Evolutionary conservation across 768 basidiomycete species (phyloP).

Genomic region (Boletus tylopilopsis): DNA sequence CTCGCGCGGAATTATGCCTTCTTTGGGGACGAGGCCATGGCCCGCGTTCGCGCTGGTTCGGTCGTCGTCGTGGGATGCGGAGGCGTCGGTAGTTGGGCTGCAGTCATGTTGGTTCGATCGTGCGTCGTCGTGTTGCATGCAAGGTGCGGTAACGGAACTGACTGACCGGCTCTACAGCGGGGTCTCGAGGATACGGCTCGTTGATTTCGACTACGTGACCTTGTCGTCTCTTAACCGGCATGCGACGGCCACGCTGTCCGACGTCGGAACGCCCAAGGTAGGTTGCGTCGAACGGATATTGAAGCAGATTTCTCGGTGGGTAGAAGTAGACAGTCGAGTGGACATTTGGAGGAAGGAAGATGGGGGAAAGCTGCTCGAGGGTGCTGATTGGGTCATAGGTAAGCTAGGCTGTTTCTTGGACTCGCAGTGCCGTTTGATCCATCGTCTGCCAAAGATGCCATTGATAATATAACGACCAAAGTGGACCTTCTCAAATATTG

Average conservation of each 20-base stretch:
- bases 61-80: slow-evolving; percentile 95
- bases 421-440: slow-evolving; percentile 3
- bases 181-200: slow-evolving; percentile 69
- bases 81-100: slow-evolving; percentile 95
- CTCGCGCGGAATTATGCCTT: slow-evolving; percentile 93
- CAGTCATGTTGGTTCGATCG: slow-evolving; percentile 91
- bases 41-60: slow-evolving; percentile 61
- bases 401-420: slow-evolving; percentile 16
- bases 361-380: slow-evolving; percentile 69
- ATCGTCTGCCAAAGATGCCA: slow-evolving; percentile 63
- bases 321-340: slow-evolving; percentile 76
- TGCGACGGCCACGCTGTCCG: slow-evolving; percentile 81
- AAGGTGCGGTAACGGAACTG: background rate
- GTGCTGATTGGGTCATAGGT: slow-evolving; percentile 94
- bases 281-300: slow-evolving; percentile 65
- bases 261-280: slow-evolving; percentile 95
- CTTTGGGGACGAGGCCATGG: slow-evolving; percentile 88
- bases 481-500: slow-evolving; percentile 92
- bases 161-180: slow-evolving; percentile 43
- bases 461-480: slow-evolving; percentile 96
- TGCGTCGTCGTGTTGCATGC: slow-evolving; percentile 37
- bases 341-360: slow-evolving; percentile 87
- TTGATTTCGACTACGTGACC: slow-evolving; percentile 96
- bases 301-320: slow-evolving; percentile 77
- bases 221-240: slow-evolving; percentile 94